These are phyloP conservation scores for Eucalyptus camaldulensis DNA, from an alignment of 345 rosid species.

Conservation along the genomic window DNA sequence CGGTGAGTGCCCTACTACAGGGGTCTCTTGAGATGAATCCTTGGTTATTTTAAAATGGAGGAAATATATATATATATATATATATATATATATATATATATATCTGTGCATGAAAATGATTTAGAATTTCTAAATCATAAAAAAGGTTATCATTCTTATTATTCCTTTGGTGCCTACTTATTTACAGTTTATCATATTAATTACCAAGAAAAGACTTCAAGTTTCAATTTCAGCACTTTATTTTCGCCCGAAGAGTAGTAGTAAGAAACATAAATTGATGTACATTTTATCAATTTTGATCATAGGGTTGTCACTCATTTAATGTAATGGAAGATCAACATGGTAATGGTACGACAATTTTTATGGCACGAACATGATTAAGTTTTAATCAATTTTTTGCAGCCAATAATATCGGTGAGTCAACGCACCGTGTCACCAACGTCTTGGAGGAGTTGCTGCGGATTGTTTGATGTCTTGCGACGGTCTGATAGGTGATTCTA, in stretches of 20 bases:
- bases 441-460: slow-evolving; percentile 76
- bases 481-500: slow-evolving; percentile 6
- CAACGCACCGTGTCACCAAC: slow-evolving; percentile 10
- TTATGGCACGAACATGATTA: background rate
- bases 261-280: background rate
- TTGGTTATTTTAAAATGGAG: background rate
- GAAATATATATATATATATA: background rate
- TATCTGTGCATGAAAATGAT: background rate
- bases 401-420: slow-evolving; percentile 16
- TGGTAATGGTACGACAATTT: background rate
- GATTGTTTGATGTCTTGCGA: slow-evolving; percentile 46
- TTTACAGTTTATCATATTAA: too few relatives aligned
- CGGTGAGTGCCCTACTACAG: slow-evolving; percentile 11
- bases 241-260: background rate
- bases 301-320: background rate
- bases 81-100: background rate
- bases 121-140: background rate
- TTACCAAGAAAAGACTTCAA: too few relatives aligned
- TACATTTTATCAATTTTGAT: background rate
- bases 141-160: background rate
- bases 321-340: background rate
- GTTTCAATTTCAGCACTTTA: background rate
- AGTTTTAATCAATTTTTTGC: background rate
- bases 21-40: background rate
- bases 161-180: too few relatives aligned